Base-by-base conservation (phyloP, 2,329 filamentous ascomycete species). In the Colletotrichum sp. region DNA sequence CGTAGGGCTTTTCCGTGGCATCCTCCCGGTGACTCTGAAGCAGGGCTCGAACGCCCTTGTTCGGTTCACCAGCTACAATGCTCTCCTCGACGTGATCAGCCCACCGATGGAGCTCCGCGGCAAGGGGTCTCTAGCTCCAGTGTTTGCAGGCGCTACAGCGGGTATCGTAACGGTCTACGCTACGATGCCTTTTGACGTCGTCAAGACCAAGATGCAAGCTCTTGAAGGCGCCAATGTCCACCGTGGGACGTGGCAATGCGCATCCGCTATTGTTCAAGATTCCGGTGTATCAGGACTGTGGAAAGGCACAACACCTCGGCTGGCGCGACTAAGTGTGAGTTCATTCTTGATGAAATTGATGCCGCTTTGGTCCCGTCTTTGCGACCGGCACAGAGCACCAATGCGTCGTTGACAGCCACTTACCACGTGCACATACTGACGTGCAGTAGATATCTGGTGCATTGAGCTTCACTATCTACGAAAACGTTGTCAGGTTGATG, bases 171-270 rank as follows among this genome's bases (percentile, higher is more conserved):
- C 80, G 5, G 80, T 80, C 62, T 80, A 77, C 34, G 69, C 68
- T 16, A 77, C 70, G 13, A 81, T 81, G 79, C 80, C 79, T 15
- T 79, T 81, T 34, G 79, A 80, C 60, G 80, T 79, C 18, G 78
- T 79, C 44, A 81, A 81, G 77, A 81, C 80, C 4, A 52, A 78
- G 12, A 76, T 81, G 76, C 79, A 81, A 57, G 52, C 52, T 16
- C 52, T 57, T 57, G 21, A 26, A 26, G 52, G 52, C 13, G 52
- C 52, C 7, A 26, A 26, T 52, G 72, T 62, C n/a, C 52, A 69
- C 16, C 30, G 62, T 7, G 67, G 59, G 9, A 72, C 59, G 5
- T 36, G 18, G 64, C 49, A 32, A 7, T 78, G 65, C 34, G 32
- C 69, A 16, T 9, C 52, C 10, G 39, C 52, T 21, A 21, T 66